Evolutionary conservation across 192 early-diverging fungal species (phyloP), one percentile per base, ranked within the genome.

Genomic region (Spizellomyces punctatus): DNA sequence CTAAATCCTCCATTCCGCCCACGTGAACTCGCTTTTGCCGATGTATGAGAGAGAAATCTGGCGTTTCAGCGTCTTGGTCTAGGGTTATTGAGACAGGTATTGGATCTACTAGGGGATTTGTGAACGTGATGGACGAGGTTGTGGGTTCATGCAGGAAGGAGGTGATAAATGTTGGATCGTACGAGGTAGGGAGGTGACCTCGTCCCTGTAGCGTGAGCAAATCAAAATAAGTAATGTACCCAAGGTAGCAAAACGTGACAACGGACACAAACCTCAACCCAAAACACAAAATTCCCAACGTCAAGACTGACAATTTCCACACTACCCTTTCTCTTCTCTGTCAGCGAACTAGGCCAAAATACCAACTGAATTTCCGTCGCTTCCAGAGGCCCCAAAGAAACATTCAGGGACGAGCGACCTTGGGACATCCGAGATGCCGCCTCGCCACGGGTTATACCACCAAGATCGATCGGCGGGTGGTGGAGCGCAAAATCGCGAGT

Each of bases 301-400:
- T 67, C 64, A 0, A 12, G 5, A 59, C 75, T 81, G 8, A 55
- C 48, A 14, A 72, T 69, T 17, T 66, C 57, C 0, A 82, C 36
- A 4, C 17, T n/a, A 0, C 58, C 73, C 9, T 45, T 45, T 10
- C 58, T 56, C 8, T 60, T 47, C 61, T 86, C 76, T 12, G 81
- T 81, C 55, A 84, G 43, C 2, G 76, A 76, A 17, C 69, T 78
- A 6, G 85, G 85, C 85, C 85, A 86, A 66, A 82, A 86, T 1
- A 81, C 57, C 5, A 86, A 56, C 64, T 84, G 80, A 45, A 82
- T 56, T 58, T 80, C 64, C 17, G 69, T 49, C 0, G 63, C 44
- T 64, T 82, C 80, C 7, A 74, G 56, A 49, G 84, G 61, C 12
- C 64, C 60, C 52, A 83, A 42, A 12, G 59, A 49, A n/a, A 65